Conservation (phyloP, 164 flowering plant genomes). For the Houttuynia cordata region DNA sequence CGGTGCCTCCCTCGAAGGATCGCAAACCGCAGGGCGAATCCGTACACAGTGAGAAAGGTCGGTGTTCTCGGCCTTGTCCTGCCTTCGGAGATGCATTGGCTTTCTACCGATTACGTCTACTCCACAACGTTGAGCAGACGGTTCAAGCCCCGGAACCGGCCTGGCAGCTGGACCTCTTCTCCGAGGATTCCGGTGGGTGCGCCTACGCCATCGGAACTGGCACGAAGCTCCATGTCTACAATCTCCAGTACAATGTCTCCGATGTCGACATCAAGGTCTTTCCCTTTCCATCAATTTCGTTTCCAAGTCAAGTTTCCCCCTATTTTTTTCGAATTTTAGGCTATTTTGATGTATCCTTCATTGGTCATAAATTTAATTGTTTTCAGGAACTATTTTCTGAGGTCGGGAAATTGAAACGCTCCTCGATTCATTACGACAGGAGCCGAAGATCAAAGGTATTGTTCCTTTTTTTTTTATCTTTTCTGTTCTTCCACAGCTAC, state of each 20-base stretch:
- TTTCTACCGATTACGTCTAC: not conserved
- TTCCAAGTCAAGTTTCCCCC: not conserved
- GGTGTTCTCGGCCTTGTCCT: not conserved
- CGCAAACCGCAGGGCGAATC: constrained; percentile 48
- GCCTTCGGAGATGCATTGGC: not conserved
- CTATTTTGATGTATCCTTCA: not conserved
- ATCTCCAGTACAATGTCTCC: constrained; percentile 77
- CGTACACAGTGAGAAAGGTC: constrained; percentile 54
- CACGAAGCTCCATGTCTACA: constrained; percentile 77
- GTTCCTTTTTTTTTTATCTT: constrained; percentile 5
- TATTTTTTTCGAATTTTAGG: not conserved
- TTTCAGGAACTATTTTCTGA: constrained; percentile 82
- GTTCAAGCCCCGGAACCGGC: constrained; percentile 57
- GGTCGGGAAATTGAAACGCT: constrained; percentile 84
- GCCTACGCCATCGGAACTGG: constrained; percentile 69
- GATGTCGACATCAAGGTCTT: constrained; percentile 84
- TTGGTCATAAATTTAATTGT: not conserved
- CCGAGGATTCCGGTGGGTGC: constrained; percentile 28
- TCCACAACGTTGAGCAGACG: constrained; percentile 5
- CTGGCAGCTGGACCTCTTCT: constrained; percentile 82
- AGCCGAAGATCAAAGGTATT: constrained; percentile 98
- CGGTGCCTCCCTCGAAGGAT: constrained; percentile 48
- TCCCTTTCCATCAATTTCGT: not conserved
- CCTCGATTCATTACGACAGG: constrained; percentile 71
- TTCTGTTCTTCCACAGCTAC: not conserved